phyloP scores from a whole-genome alignment of 495 filamentous ascomycete genomes.

The Penicillium maclennaniae region DNA sequence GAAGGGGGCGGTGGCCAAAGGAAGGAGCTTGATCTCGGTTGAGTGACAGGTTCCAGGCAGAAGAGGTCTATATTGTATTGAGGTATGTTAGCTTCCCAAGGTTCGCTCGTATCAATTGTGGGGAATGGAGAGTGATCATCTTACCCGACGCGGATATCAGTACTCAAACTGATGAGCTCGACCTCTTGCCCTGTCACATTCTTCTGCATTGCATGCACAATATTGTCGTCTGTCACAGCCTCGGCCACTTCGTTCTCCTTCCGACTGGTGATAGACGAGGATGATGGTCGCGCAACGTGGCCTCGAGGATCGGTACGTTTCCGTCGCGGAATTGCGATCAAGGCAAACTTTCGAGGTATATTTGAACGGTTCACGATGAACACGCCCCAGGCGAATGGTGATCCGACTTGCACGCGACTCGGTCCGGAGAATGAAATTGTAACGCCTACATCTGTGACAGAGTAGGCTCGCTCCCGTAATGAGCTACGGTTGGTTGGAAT shows the following conservation, averaged over 20 bases:
- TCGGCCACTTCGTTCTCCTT: constrained; percentile 59
- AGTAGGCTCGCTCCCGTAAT: constrained; percentile 47
- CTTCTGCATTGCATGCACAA: constrained; percentile 79
- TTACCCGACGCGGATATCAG: constrained; percentile 78
- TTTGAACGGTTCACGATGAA: constrained; percentile 82
- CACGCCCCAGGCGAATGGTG: constrained; percentile 79
- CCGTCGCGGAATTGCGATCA: constrained; percentile 76
- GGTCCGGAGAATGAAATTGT: constrained; percentile 73
- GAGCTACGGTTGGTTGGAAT: constrained; percentile 50
- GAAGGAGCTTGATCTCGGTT: constrained; percentile 74
- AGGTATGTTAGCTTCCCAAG: background rate
- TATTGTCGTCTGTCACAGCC: constrained; percentile 78
- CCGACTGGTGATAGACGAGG: constrained; percentile 40
- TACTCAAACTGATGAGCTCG: constrained; percentile 76
- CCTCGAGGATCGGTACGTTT: constrained; percentile 63
- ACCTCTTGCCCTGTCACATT: constrained; percentile 65
- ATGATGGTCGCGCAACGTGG: constrained; percentile 46
- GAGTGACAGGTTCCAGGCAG: constrained; percentile 73
- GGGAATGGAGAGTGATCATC: constrained; percentile 16
- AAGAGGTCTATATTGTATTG: constrained; percentile 51
- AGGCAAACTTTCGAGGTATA: constrained; percentile 67
- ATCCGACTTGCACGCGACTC: constrained; percentile 58
- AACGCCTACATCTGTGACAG: constrained; percentile 60
- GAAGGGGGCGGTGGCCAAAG: constrained; percentile 67
- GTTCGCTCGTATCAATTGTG: background rate